Evolutionary conservation across 1,284 basidiomycete genomes (phyloP).

Genomic region (Austropuccinia psidii): DNA sequence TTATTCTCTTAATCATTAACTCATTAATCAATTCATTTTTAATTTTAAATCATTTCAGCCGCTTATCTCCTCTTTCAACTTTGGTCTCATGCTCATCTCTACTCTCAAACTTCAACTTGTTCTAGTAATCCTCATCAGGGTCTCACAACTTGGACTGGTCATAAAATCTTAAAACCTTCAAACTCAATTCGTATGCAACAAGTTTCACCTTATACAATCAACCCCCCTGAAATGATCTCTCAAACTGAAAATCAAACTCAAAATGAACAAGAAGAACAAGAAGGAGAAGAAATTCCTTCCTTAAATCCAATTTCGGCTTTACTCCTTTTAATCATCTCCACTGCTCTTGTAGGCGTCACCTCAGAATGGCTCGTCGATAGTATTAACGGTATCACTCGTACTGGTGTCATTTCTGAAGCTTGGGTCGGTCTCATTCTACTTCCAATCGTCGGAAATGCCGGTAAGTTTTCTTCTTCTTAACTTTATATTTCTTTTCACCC

Average conservation of each 20-base stretch:
- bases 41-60: constrained; percentile 55
- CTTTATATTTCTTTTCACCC: not conserved
- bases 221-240: constrained; percentile 25
- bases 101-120: constrained; percentile 54
- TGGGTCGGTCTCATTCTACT: constrained; percentile 33
- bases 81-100: constrained; percentile 69
- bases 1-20: not conserved
- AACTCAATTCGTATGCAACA: constrained; percentile 36
- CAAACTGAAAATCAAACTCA: no score
- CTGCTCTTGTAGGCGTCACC: constrained; percentile 60
- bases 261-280: constrained; percentile 51
- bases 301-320: constrained; percentile 56
- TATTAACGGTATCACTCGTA: constrained; percentile 49
- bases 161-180: constrained; percentile 40
- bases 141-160: constrained; percentile 37
- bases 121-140: constrained; percentile 44
- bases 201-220: not conserved
- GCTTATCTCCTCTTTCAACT: constrained; percentile 76
- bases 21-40: not conserved
- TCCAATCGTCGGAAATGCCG: constrained; percentile 34
- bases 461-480: not conserved
- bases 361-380: constrained; percentile 49
- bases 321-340: constrained; percentile 56
- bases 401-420: constrained; percentile 52
- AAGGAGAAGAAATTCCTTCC: constrained; percentile 52